Evolutionary conservation across 2,329 filamentous ascomycete species (phyloP).

Genomic region (Colletotrichum incanum): DNA sequence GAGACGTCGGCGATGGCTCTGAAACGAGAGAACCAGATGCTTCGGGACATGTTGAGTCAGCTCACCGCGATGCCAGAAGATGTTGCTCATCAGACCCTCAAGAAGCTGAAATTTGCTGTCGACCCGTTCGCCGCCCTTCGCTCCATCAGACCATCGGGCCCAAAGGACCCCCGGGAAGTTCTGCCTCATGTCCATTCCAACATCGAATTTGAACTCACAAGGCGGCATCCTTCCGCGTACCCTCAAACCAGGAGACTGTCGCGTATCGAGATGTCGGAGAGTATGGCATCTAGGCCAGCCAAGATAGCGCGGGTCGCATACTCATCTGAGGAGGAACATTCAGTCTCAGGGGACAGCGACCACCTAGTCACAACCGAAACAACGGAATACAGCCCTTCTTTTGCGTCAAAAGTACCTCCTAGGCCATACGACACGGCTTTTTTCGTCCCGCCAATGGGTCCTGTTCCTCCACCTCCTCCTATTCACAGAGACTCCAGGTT

Average conservation of each 20-base stretch:
- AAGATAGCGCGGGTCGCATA: conserved; percentile 25
- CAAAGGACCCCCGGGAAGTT: conserved; percentile 19
- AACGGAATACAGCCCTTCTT: background rate
- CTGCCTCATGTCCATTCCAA: conserved; percentile 34
- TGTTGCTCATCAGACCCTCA: conserved; percentile 43
- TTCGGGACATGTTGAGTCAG: conserved; percentile 47
- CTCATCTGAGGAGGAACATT: conserved; percentile 3
- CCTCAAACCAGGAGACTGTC: conserved; percentile 17
- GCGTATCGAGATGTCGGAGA: conserved; percentile 1
- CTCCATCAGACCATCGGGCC: conserved; percentile 21
- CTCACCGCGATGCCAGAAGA: conserved; percentile 46
- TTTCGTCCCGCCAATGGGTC: conserved; percentile 39
- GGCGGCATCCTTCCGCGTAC: conserved; percentile 32
- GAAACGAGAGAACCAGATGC: conserved; percentile 39
- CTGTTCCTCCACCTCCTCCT: conserved; percentile 41
- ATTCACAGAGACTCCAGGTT: conserved; percentile 49
- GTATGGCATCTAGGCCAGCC: conserved; percentile 18
- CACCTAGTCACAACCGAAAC: conserved; percentile 1
- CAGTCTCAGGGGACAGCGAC: conserved; percentile 8
- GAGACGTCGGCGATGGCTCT: conserved; percentile 39
- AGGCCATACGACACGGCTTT: conserved; percentile 42
- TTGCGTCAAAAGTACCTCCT: background rate
- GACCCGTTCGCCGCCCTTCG: conserved; percentile 43
- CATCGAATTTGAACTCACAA: conserved; percentile 37
- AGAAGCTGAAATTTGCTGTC: conserved; percentile 44